Evolutionary conservation across 2,329 filamentous ascomycete species (phyloP), one percentile per base, ranked within the genome.

Genomic region (Plectosphaerella cucumerina): DNA sequence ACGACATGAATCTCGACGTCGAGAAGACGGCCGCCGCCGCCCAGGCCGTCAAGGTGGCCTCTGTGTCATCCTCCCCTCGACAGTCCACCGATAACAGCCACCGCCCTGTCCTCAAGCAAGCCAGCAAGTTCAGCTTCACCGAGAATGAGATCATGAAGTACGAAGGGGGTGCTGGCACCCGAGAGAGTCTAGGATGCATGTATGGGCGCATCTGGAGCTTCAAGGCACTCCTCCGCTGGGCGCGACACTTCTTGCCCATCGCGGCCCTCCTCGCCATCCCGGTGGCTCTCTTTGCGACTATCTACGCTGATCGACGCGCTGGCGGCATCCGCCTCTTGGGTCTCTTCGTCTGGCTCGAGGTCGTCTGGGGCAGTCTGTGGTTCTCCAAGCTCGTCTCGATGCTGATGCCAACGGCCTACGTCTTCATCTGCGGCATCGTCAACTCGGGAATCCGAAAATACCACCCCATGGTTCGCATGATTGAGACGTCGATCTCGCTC

Each of bases 391-490:
- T 87, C 44, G 73, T 83, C 11, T 81, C 85, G 12, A 81, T 81
- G 64, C 62, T 79, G 15, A 62, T 87, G 3, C 85, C 86, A 0
- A 66, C 71, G 35, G 57, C 81, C 48, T 89, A 89, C 67, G 84
- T 87, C 75, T 85, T 86, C 60, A 78, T 87, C 58, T 81, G 78
- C 56, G 86, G 86, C 51, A 81, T 89, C 31, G 78, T 89, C 63
- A 87, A 83, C 65, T 80, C 81, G 15, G 85, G 85, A 45, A 86
- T 85, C 4, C 76, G 84, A 53, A 89, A 89, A 65, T 89, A 89
- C 60, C 84, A 84, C 43, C 77, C 78, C 4, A 80, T 89, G 14
- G 70, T 89, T 33, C 73, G 72, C 50, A 81, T 83, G 51, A 71
- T 89, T 37, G 82, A 85, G 60, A 80, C 88, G 34, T 81, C 84